Base-by-base conservation (phyloP, 768 basidiomycete genomes). In the Tylopilus rubrobrunneus region DNA sequence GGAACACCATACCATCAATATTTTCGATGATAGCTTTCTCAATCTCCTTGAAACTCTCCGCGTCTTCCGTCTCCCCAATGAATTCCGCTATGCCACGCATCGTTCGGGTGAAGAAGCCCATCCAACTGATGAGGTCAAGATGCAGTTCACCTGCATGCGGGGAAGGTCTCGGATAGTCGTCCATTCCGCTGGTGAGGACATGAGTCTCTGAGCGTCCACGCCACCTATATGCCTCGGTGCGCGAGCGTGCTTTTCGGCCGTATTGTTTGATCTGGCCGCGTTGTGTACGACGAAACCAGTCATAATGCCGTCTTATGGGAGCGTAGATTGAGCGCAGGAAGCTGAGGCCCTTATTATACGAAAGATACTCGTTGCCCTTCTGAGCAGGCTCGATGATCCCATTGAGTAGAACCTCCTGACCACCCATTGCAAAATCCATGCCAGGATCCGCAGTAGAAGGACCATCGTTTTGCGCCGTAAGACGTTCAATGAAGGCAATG, bases 261-360 rank as follows among this genome's bases (percentile, higher is more conserved):
- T 92, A 98, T 65, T 92, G 91, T 65, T 91, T 92, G 62, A 98
- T 87, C 67, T 95, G 92, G 8, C 95, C 95, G 5, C 89, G 82
- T 68, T 98, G 95, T 3, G 95, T 97, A 43, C 86, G 84, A 40
- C 92, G 83, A 79, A 98, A 97, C 95, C 95, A 98, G 49, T 92
- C 86, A 66, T 96, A 98, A 68, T 98, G 96, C 27, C 90, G 81
- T 63, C 89, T 89, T 14, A 98, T 77, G 0, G 89, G 87, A 21
- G 74, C 71, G 66, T 98, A 98, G 48, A 97, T 89, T 4, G 84
- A 85, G 49, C 76, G 81, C 40, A 98, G 80, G 74, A 84, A 96
- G 3, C 73, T 66, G 3, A 82, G 71, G 0, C 87, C 87, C 19
- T 85, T 74, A 31, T 80, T 76, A 4, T 82, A 82, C n/a, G 82